Evolutionary conservation across 2,329 filamentous ascomycete genomes (phyloP).

Genomic region (Ophiostoma sp.): DNA sequence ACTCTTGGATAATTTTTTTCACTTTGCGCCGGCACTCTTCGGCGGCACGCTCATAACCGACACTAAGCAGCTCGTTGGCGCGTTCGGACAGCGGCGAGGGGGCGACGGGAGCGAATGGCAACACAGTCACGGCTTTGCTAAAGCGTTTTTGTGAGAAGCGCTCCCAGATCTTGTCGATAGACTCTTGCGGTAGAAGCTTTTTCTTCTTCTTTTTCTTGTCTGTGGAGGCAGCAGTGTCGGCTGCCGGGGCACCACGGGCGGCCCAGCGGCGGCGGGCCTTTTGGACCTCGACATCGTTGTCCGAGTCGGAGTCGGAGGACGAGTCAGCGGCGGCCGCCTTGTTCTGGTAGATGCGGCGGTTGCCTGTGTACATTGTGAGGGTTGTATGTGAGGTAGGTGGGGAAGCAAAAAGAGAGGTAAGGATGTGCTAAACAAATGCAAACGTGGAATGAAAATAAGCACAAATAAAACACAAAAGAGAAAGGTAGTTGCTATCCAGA

Average conservation of each 20-base stretch:
- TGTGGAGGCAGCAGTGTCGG: background rate
- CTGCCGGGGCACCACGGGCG: slow-evolving; percentile 4
- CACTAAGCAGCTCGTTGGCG: slow-evolving; percentile 60
- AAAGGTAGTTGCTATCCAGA: background rate
- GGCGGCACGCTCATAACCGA: slow-evolving; percentile 63
- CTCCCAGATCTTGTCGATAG: slow-evolving; percentile 67
- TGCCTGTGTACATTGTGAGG: slow-evolving; percentile 19
- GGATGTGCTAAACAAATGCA: background rate
- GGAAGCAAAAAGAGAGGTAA: background rate
- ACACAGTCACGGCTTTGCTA: slow-evolving; percentile 63
- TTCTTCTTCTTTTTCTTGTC: slow-evolving; percentile 61
- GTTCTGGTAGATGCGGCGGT: slow-evolving; percentile 13
- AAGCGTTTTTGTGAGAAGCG: slow-evolving; percentile 61
- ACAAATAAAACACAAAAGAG: background rate
- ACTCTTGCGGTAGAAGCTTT: slow-evolving; percentile 61
- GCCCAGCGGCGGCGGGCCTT: slow-evolving; percentile 17
- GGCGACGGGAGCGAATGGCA: slow-evolving; percentile 63
- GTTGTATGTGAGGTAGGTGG: background rate
- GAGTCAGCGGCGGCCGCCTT: slow-evolving; percentile 33
- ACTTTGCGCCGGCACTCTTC: slow-evolving; percentile 65
- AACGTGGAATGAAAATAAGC: background rate
- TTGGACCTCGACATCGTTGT: slow-evolving; percentile 18
- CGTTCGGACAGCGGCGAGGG: slow-evolving; percentile 52
- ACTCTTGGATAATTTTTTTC: slow-evolving; percentile 63
- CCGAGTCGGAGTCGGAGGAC: slow-evolving; percentile 30